Evolutionary conservation across 352 stramenopile species (phyloP), one percentile per base, ranked within the genome.

Genomic region (Globisporangium yorkense): DNA sequence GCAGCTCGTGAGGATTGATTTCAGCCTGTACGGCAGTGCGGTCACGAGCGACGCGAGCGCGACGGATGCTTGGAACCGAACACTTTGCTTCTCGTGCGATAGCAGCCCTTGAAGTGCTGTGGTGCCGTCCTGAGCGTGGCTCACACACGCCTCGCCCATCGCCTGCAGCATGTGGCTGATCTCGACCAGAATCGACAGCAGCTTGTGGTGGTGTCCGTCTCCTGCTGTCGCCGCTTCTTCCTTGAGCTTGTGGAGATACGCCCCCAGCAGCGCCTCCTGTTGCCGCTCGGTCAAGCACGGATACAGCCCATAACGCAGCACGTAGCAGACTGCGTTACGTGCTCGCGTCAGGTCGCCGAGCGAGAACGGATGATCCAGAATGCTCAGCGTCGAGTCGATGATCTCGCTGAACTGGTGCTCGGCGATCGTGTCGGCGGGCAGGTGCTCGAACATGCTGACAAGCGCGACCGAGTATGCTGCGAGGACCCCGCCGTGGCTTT

Each of bases 281-380:
- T 89, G 78, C 1, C 74, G 79, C 50, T 95, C 86, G 12, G 76
- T 79, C 35, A 94, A 58, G 46, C 70, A 77, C 37, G 68, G 57
- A 55, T 73, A 80, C 1, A 92, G 54, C 24, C 84, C 83, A 60
- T 77, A 80, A 44, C 84, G 86, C 57, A 95, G 45, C 12, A 87
- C 82, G 60, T 81, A 94, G 35, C 82, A 75, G 31, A 92, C 75
- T 12, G 80, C 72, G 47, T 92, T 95, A n/a, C 84, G 72, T 1
- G 84, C 82, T n/a, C 86, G 70, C 0, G 84, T 88, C 46, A 92
- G 63, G 44, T 94, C 80, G 44, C 75, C 68, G 24, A 92, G 70
- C 33, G 75, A 75, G 10, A 95, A 87, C 29, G 80, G 68, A 46
- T 88, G 67, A 33, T 95, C 86, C 18, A 95, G 71, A 50, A 92